These are phyloP conservation scores for Kwoniella shivajii DNA, from an alignment of 1,284 basidiomycete species.

Conservation along the genomic window DNA sequence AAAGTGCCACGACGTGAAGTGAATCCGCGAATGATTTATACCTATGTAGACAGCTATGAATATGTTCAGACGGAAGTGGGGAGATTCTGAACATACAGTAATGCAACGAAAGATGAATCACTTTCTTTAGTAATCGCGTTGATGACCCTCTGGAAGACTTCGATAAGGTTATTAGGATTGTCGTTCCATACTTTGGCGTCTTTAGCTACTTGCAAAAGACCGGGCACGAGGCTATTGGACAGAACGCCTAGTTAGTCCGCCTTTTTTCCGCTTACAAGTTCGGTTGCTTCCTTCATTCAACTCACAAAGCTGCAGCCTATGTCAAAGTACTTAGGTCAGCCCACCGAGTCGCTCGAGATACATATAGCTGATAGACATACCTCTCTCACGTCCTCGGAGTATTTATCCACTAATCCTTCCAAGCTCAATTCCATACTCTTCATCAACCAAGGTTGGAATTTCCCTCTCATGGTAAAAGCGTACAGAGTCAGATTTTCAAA, in stretches of 20 bases:
- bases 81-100: conserved; percentile 56
- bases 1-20: conserved; percentile 61
- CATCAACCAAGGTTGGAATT: conserved; percentile 71
- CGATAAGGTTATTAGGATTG: conserved; percentile 68
- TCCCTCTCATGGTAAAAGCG: conserved; percentile 67
- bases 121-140: conserved; percentile 66
- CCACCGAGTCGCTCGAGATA: no score
- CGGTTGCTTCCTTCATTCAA: no score
- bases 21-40: conserved; percentile 72
- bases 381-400: conserved; percentile 80
- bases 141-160: conserved; percentile 69
- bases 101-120: conserved; percentile 72
- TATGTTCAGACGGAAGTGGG: neutral
- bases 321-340: neutral
- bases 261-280: neutral
- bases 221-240: conserved; percentile 66
- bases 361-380: conserved; percentile 49
- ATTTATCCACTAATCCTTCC: conserved; percentile 69
- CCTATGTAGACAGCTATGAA: conserved; percentile 10
- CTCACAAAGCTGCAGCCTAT: conserved; percentile 65
- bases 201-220: conserved; percentile 70
- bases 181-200: conserved; percentile 62
- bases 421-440: conserved; percentile 71
- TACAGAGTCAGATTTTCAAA: conserved; percentile 81
- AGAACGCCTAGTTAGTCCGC: neutral